phyloP scores from a whole-genome alignment of 306 rosid species.

The Dalbergia cultrata region DNA sequence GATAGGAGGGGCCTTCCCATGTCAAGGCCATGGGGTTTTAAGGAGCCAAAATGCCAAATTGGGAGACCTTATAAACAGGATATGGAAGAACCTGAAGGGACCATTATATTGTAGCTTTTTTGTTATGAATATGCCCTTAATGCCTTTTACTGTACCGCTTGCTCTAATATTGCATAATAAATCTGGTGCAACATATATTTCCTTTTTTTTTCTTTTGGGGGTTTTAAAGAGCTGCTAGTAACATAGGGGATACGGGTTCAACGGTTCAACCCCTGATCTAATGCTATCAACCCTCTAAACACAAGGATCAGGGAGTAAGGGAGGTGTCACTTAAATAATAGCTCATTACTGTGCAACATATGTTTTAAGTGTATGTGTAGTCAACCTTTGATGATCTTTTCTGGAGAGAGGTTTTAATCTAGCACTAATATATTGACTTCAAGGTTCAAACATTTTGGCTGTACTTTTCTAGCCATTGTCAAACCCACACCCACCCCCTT shows the following conservation, averaged over 20 bases:
- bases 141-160: background rate
- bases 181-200: background rate
- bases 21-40: constrained; percentile 22
- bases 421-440: constrained; percentile 26
- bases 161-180: background rate
- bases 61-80: background rate
- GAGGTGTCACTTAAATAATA: too few species aligned
- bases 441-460: constrained; percentile 42
- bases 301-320: too few species aligned
- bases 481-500: constrained; percentile 2
- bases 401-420: background rate
- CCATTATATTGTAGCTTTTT: background rate
- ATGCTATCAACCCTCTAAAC: too few species aligned
- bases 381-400: constrained; percentile 3
- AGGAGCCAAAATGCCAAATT: constrained; percentile 1
- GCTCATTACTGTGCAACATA: background rate
- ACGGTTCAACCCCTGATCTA: too few species aligned
- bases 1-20: background rate
- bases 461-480: constrained; percentile 9
- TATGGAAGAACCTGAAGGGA: constrained; percentile 20
- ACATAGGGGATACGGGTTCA: too few species aligned
- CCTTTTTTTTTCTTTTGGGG: background rate
- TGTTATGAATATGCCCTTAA: background rate
- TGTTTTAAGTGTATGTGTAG: background rate
- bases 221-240: too few species aligned